Conservation (phyloP, 2,329 filamentous ascomycete species). For the Trichoderma sp. region DNA sequence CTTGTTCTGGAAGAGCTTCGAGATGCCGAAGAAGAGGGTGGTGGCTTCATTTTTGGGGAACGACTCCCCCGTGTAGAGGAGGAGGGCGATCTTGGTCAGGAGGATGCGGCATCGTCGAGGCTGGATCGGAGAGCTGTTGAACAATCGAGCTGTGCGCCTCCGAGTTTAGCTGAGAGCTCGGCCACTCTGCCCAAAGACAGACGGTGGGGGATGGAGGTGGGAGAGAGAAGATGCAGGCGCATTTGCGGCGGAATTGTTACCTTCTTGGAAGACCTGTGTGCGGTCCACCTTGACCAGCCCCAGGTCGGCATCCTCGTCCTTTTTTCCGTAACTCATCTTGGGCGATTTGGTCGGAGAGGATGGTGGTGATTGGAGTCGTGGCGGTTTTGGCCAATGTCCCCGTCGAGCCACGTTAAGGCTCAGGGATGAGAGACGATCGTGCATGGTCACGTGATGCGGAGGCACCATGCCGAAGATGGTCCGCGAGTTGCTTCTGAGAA, state of each 20-base stretch:
- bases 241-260: conserved; percentile 47
- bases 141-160: conserved; percentile 73
- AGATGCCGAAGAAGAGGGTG: conserved; percentile 97
- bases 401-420: conserved; percentile 35
- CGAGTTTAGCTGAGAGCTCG: conserved; percentile 33
- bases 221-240: background rate
- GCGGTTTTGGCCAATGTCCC: conserved; percentile 31
- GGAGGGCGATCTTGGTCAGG: conserved; percentile 92
- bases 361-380: conserved; percentile 34
- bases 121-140: conserved; percentile 96
- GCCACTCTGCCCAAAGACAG: conserved; percentile 12
- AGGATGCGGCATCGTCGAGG: conserved; percentile 96
- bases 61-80: conserved; percentile 94
- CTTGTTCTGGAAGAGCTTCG: conserved; percentile 99
- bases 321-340: conserved; percentile 96
- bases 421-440: conserved; percentile 32
- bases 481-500: background rate
- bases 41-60: conserved; percentile 98
- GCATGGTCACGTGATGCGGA: conserved; percentile 33
- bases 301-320: conserved; percentile 95
- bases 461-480: conserved; percentile 5
- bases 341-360: conserved; percentile 38
- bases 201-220: conserved; percentile 24
- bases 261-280: conserved; percentile 98
- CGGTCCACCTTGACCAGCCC: conserved; percentile 96